Percentiles rank a stretch among this genome's conserved stretches.
Conservation (phyloP, 176 grass and related monocot species). For the Canna indica region DNA sequence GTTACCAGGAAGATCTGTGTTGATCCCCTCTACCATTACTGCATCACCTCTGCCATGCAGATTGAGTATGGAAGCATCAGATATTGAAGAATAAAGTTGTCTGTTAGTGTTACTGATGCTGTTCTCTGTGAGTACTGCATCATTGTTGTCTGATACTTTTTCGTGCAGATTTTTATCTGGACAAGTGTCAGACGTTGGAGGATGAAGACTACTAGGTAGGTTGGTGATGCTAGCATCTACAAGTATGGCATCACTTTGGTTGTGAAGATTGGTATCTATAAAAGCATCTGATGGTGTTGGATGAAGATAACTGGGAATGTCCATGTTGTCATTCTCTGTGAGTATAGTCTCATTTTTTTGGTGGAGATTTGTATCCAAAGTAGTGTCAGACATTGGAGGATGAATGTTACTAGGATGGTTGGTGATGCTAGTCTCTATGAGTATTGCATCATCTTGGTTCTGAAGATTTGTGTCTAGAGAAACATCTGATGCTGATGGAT, state of each 20-base stretch:
- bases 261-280: neutral
- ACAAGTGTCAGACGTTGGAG: neutral
- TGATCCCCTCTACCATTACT: neutral
- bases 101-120: neutral
- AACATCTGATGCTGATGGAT: neutral
- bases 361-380: neutral
- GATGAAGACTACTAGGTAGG: neutral
- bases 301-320: neutral
- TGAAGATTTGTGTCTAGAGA: neutral
- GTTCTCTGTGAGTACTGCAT: neutral
- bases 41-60: neutral
- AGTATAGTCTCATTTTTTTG: neutral
- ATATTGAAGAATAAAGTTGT: neutral
- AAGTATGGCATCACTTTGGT: neutral
- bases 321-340: neutral
- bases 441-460: neutral
- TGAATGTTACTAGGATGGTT: neutral
- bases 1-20: neutral
- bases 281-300: neutral
- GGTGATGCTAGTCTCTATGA: neutral
- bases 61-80: neutral
- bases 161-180: too few species aligned
- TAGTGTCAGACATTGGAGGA: neutral
- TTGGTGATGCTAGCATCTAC: neutral
- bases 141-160: neutral